Percentiles rank a stretch among this genome's conserved stretches.
These are phyloP conservation scores for Fraxinus anomala DNA, from an alignment of 257 asterid species.

Conservation along the genomic window DNA sequence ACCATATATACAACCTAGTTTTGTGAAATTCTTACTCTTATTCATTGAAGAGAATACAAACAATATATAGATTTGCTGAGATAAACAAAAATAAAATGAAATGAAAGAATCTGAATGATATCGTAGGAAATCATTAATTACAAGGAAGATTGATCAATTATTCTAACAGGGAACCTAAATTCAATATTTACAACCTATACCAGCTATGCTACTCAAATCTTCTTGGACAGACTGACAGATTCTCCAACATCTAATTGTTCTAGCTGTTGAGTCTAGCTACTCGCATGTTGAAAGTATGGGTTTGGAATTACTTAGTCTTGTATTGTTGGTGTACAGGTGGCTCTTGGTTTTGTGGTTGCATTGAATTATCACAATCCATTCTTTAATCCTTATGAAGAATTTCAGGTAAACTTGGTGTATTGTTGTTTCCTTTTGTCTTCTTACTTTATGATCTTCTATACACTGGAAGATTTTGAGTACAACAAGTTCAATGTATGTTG, in stretches of 20 bases:
- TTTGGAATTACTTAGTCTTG: constrained; percentile 8
- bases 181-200: not conserved
- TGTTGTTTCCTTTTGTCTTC: constrained; percentile 16
- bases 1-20: not conserved
- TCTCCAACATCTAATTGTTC: not conserved
- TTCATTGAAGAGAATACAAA: not conserved
- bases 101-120: not conserved
- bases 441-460: constrained; percentile 12
- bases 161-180: not conserved
- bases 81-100: too few relatives aligned
- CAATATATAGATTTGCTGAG: not conserved
- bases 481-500: not conserved
- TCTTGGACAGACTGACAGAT: not conserved
- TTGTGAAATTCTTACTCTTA: not conserved
- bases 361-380: constrained; percentile 84
- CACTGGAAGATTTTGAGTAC: constrained; percentile 3
- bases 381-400: constrained; percentile 93
- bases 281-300: not conserved
- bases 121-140: not conserved
- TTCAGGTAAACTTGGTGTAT: constrained; percentile 60
- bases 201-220: not conserved
- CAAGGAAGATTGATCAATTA: not conserved
- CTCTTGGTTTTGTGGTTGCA: constrained; percentile 84
- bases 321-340: constrained; percentile 54
- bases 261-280: not conserved